Conservation (phyloP, 2,329 filamentous ascomycete genomes). For the Epichloe sp. region DNA sequence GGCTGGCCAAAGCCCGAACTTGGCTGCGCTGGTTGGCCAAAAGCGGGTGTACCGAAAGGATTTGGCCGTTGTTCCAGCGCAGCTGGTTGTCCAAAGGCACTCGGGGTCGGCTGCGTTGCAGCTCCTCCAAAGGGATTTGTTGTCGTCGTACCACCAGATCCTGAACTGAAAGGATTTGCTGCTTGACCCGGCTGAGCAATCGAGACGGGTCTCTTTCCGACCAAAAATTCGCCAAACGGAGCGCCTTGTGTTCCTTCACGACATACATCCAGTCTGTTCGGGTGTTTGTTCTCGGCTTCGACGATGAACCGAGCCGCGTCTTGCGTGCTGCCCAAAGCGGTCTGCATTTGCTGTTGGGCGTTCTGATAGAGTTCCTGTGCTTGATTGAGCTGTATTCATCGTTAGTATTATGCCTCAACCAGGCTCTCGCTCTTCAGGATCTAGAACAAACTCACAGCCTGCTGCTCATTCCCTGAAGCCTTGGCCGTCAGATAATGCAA, state of each 20-base stretch:
- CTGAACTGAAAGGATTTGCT: constrained; percentile 30
- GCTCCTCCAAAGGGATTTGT: constrained; percentile 18
- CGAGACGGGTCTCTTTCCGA: constrained; percentile 21
- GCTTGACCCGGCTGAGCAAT: constrained; percentile 14
- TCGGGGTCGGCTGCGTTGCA: constrained; percentile 11
- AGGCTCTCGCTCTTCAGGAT: neutral
- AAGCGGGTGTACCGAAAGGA: constrained; percentile 21
- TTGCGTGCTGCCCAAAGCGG: constrained; percentile 53
- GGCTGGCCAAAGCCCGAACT: constrained; percentile 15
- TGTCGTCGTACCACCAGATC: constrained; percentile 8
- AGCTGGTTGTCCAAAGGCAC: constrained; percentile 27
- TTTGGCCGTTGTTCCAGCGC: constrained; percentile 19
- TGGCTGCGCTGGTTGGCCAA: constrained; percentile 23
- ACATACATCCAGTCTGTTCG: constrained; percentile 59
- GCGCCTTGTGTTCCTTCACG: constrained; percentile 31
- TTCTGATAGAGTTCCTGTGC: constrained; percentile 49
- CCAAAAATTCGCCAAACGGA: constrained; percentile 31
- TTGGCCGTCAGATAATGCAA: constrained; percentile 53
- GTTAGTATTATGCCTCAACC: constrained; percentile 2
- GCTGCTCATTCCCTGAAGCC: constrained; percentile 44
- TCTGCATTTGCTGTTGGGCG: constrained; percentile 58
- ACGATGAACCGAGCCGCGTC: constrained; percentile 61
- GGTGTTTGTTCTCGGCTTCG: constrained; percentile 54
- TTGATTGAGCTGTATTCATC: constrained; percentile 37
- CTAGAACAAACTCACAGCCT: constrained; percentile 29